Conservation (phyloP, 2,329 filamentous ascomycete species). For the Sclerotinia glacialis region DNA sequence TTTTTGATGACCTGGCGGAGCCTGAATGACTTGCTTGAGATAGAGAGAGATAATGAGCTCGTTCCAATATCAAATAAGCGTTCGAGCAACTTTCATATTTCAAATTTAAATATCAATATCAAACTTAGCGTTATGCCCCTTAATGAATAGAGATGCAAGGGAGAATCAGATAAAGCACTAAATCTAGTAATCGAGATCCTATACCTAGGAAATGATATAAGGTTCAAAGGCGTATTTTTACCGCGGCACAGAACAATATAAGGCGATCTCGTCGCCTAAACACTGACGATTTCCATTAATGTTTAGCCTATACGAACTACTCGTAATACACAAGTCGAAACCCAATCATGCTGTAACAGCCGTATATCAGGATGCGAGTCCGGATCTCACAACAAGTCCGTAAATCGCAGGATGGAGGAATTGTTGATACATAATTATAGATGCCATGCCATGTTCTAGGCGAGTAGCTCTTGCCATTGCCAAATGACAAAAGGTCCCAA, state of each 20-base stretch:
- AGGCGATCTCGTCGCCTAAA: conserved; percentile 17
- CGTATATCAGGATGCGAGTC: background rate
- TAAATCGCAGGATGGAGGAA: background rate
- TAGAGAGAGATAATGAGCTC: background rate
- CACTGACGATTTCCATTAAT: background rate
- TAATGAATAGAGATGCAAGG: background rate
- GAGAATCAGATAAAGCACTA: background rate
- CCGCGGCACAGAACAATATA: background rate
- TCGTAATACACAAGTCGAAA: background rate
- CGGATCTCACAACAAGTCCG: background rate
- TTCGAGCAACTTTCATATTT: background rate
- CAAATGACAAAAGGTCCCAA: background rate
- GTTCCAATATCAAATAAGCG: conserved; percentile 2
- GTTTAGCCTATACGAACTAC: conserved; percentile 1
- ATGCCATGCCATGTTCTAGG: background rate
- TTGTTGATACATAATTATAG: background rate
- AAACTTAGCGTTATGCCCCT: background rate
- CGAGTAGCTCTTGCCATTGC: background rate
- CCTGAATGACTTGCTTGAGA: background rate
- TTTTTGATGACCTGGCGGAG: background rate
- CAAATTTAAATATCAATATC: background rate
- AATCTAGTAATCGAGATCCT: background rate
- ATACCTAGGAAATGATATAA: background rate
- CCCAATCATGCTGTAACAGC: background rate
- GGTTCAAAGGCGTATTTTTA: background rate